Conservation (phyloP, 139 green algal species). For the Asterochloris sp. region DNA sequence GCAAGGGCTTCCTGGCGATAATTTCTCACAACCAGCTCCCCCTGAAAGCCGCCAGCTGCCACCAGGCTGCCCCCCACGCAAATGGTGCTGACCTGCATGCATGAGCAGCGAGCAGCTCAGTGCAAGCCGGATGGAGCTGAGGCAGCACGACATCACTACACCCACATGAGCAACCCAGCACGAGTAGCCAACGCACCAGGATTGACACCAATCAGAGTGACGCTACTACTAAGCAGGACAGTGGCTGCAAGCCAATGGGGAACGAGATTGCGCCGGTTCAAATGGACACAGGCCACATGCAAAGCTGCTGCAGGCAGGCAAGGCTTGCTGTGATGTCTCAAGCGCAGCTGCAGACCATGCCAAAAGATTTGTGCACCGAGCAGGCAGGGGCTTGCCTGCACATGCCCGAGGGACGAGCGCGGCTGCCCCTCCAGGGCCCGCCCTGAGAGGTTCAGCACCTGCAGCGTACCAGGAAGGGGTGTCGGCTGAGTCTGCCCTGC, state of each 20-base stretch:
- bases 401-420: too few relatives aligned
- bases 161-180: not conserved
- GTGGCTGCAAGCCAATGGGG: not conserved
- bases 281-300: not conserved
- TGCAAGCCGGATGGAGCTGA: not conserved
- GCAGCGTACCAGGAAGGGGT: conserved; percentile 1
- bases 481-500: not conserved
- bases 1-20: conserved; percentile 1
- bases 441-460: conserved; percentile 45
- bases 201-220: not conserved
- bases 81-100: conserved; percentile 78
- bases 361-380: too few relatives aligned
- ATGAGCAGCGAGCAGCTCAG: conserved; percentile 21
- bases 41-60: conserved; percentile 76
- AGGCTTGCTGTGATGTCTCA: too few relatives aligned
- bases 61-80: conserved; percentile 65
- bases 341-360: too few relatives aligned
- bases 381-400: too few relatives aligned
- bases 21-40: conserved; percentile 73
- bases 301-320: too few relatives aligned
- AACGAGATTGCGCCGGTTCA: not conserved
- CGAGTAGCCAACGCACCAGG: not conserved
- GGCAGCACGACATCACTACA: not conserved
- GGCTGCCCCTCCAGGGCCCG: not conserved
- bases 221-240: not conserved